Percentiles rank a stretch among this genome's conserved stretches.
Evolutionary conservation across 495 filamentous ascomycete genomes (phyloP).

Genomic region (Penicillium antarcticum): DNA sequence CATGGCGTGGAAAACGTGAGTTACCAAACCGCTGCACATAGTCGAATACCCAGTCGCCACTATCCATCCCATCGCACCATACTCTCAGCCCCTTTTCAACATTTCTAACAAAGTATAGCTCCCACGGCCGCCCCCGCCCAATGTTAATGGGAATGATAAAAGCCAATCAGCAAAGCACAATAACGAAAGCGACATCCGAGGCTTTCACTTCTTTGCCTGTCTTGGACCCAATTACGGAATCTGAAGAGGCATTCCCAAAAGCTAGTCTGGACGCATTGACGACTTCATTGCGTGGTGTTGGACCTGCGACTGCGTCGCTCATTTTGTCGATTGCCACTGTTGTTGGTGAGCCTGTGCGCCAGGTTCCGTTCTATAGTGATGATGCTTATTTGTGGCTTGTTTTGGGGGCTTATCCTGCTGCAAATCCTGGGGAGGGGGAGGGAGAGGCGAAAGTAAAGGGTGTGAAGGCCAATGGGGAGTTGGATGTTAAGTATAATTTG

Average conservation of each 20-base stretch:
- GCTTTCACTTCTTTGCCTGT: slow-evolving; percentile 38
- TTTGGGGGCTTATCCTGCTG: slow-evolving; percentile 24
- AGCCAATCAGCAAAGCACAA: slow-evolving; percentile 47
- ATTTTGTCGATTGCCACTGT: slow-evolving; percentile 61
- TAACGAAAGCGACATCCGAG: slow-evolving; percentile 42
- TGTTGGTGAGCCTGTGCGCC: slow-evolving; percentile 4
- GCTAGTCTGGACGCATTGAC: slow-evolving; percentile 46
- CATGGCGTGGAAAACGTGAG: slow-evolving; percentile 80
- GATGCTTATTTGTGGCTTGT: slow-evolving; percentile 69
- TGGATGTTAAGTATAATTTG: slow-evolving; percentile 60
- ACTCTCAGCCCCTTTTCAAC: too few relatives aligned
- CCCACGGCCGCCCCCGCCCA: slow-evolving; percentile 61
- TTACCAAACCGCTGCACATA: too few relatives aligned
- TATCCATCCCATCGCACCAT: too few relatives aligned
- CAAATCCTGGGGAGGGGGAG: slow-evolving; percentile 1
- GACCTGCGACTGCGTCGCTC: slow-evolving; percentile 70
- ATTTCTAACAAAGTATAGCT: not conserved
- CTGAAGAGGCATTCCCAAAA: slow-evolving; percentile 33
- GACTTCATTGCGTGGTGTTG: slow-evolving; percentile 59
- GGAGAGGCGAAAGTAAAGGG: slow-evolving; percentile 29
- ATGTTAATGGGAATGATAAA: slow-evolving; percentile 62
- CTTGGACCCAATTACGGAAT: not conserved
- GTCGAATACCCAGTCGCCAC: not conserved
- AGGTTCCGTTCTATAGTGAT: slow-evolving; percentile 73
- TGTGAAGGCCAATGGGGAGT: slow-evolving; percentile 35